These are phyloP conservation scores for Elongisporangium anandrum DNA, from an alignment of 352 stramenopile species.

Conservation along the genomic window DNA sequence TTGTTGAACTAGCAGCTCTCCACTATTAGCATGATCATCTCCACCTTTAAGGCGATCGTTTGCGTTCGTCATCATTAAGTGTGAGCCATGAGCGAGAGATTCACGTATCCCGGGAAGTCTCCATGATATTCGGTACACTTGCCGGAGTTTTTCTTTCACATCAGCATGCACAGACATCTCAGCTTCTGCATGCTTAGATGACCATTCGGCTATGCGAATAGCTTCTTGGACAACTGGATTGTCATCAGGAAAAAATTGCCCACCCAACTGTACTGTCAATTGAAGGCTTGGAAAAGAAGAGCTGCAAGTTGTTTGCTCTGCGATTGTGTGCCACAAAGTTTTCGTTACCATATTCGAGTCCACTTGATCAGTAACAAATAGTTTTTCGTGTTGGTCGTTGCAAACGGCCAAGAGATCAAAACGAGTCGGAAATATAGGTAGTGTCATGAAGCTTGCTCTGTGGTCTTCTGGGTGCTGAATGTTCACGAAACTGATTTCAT, in stretches of 20 bases:
- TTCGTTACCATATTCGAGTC: neutral
- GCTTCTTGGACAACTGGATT: conserved; percentile 30
- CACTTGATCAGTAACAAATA: conserved; percentile 3
- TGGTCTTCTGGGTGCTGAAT: conserved; percentile 34
- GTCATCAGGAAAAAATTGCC: conserved; percentile 29
- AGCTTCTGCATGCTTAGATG: neutral
- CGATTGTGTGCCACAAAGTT: conserved; percentile 25
- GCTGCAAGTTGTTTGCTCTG: conserved; percentile 14
- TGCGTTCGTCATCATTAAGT: conserved; percentile 40
- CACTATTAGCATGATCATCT: conserved; percentile 9
- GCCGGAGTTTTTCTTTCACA: conserved; percentile 32
- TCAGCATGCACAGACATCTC: neutral
- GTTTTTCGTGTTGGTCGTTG: conserved; percentile 14
- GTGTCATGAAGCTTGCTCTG: conserved; percentile 46
- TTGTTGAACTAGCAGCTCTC: conserved; percentile 13
- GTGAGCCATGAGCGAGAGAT: conserved; percentile 33
- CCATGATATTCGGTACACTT: conserved; percentile 55
- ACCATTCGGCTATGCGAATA: conserved; percentile 14
- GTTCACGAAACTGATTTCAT: conserved; percentile 41
- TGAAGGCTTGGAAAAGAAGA: conserved; percentile 36
- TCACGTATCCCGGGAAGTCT: conserved; percentile 45
- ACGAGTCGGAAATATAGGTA: conserved; percentile 14
- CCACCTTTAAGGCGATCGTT: conserved; percentile 15
- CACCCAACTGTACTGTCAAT: conserved; percentile 46
- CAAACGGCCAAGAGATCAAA: conserved; percentile 39